A percentile compares a stretch with the other conserved stretches of the same genome.
Conservation (phyloP, 345 rosid genomes). For the Capsella bursapastoris region DNA sequence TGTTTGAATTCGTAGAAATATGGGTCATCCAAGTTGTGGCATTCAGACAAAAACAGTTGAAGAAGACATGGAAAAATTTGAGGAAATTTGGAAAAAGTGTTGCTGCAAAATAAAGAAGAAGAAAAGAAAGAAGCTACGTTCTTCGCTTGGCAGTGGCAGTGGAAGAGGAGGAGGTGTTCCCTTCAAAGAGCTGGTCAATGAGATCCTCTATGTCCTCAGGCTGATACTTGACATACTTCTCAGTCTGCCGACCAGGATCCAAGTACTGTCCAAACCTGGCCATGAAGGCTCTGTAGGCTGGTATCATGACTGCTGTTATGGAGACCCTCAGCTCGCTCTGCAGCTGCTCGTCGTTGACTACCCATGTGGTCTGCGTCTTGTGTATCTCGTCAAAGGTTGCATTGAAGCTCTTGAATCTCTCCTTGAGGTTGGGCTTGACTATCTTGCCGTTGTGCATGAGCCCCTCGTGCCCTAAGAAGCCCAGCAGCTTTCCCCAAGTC, state of each 20-base stretch:
- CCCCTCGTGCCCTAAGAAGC: slow-evolving; percentile 74
- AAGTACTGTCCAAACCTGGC: slow-evolving; percentile 76
- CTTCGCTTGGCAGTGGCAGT: slow-evolving; percentile 51
- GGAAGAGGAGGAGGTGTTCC: slow-evolving; percentile 49
- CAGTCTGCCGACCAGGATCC: slow-evolving; percentile 80
- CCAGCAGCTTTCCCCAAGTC: slow-evolving; percentile 77
- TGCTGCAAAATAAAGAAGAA: slow-evolving; percentile 33
- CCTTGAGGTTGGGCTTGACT: slow-evolving; percentile 75
- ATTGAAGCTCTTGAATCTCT: slow-evolving; percentile 86
- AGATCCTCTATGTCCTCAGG: slow-evolving; percentile 85
- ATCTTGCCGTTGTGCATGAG: slow-evolving; percentile 73
- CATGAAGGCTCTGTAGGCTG: slow-evolving; percentile 82
- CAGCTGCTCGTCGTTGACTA: slow-evolving; percentile 84
- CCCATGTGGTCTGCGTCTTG: slow-evolving; percentile 86
- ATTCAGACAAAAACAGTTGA: slow-evolving; percentile 40
- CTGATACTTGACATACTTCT: slow-evolving; percentile 87
- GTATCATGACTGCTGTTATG: slow-evolving; percentile 69
- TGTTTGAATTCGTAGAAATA: slow-evolving; percentile 26
- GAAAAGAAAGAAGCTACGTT: slow-evolving; percentile 41
- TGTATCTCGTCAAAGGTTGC: slow-evolving; percentile 88
- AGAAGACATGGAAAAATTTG: slow-evolving; percentile 21
- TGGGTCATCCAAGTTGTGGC: slow-evolving; percentile 34
- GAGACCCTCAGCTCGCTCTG: slow-evolving; percentile 96
- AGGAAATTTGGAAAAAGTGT: slow-evolving; percentile 19
- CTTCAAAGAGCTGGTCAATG: slow-evolving; percentile 83